A percentile compares a stretch with the other conserved stretches of the same genome.
These are phyloP conservation scores for Erysimum cheiranthoides DNA, from an alignment of 345 rosid species.

Conservation along the genomic window DNA sequence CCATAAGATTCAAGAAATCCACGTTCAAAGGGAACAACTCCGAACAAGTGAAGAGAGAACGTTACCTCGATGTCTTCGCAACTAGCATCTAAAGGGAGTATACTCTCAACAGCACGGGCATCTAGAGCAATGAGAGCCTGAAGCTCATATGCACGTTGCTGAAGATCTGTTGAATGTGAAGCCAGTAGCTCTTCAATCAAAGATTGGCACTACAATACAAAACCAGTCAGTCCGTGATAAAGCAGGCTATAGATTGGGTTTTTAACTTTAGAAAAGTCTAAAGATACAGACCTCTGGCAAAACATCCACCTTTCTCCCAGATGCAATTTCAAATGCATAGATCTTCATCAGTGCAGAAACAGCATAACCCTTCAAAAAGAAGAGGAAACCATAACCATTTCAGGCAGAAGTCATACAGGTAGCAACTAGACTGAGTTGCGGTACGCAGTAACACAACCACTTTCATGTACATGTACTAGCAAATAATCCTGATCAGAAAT, in stretches of 20 bases:
- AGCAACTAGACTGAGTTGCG: constrained; percentile 1
- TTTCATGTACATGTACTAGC: constrained; percentile 16
- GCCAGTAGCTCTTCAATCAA: constrained; percentile 86
- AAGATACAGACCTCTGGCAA: constrained; percentile 81
- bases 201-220: constrained; percentile 79
- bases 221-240: constrained; percentile 32
- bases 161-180: constrained; percentile 96
- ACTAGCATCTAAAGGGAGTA: constrained; percentile 91
- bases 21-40: background rate
- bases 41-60: background rate
- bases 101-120: constrained; percentile 64
- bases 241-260: constrained; percentile 21
- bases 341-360: constrained; percentile 92
- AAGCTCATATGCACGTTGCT: constrained; percentile 98
- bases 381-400: constrained; percentile 29
- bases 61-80: constrained; percentile 94
- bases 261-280: constrained; percentile 4
- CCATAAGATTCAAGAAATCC: constrained; percentile 29
- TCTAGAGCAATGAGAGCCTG: constrained; percentile 76
- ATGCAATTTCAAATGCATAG: constrained; percentile 86
- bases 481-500: constrained; percentile 20
- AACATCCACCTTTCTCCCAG: constrained; percentile 82
- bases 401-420: background rate
- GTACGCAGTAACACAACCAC: constrained; percentile 9
- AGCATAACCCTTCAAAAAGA: constrained; percentile 80